Evolutionary conservation across 345 rosid genomes (phyloP), one percentile per base, ranked within the genome.

Genomic region (Dipteronia sinensis): DNA sequence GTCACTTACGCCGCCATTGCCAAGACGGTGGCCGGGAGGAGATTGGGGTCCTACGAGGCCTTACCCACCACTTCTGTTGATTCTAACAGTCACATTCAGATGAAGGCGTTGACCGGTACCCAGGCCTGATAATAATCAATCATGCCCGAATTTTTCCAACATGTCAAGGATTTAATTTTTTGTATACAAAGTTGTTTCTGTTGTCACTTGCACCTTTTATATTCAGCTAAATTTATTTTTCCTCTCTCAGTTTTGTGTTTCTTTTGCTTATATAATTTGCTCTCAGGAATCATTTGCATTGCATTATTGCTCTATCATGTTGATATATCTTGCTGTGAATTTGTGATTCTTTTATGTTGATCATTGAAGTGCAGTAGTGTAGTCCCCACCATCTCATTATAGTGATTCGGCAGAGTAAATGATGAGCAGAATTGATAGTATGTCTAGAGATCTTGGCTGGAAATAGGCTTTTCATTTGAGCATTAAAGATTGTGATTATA

Each of bases 101-200:
- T 94, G 98, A 94, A 94, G 86, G 87, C 97, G 3, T 83, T 94
- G 86, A 59, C 89, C 0, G 97, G 98, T 8, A 92, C 88, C 20
- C 98, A 94, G 88, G 95, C 95, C 19, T 94, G 89, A 92, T 65
- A 77, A 29, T 19, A 29, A 19, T 12, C 25, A 19, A 19, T 12
- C 25, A 10, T 49, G 16, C 27, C 53, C 7, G 7, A 13, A 25
- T 34, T 44, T 19, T 29, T 10, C 19, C 16, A 44, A 61, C 38
- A 42, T 20, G 65, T 46, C 17, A 22, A 59, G 27, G 62, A 46
- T 64, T 59, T 59, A 23, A 4, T 10, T 10, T 74, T 51, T 17
- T 75, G 71, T 65, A 65, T 44, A 44, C 69, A 44, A 25, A 74
- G 77, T 47, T 46, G 69, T 44, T 74, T 74, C 17, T 20, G 23